A percentile compares a stretch with the other conserved stretches of the same genome.
Evolutionary conservation across 805 yeast species (phyloP).

Genomic region (Starmerella apicola): DNA sequence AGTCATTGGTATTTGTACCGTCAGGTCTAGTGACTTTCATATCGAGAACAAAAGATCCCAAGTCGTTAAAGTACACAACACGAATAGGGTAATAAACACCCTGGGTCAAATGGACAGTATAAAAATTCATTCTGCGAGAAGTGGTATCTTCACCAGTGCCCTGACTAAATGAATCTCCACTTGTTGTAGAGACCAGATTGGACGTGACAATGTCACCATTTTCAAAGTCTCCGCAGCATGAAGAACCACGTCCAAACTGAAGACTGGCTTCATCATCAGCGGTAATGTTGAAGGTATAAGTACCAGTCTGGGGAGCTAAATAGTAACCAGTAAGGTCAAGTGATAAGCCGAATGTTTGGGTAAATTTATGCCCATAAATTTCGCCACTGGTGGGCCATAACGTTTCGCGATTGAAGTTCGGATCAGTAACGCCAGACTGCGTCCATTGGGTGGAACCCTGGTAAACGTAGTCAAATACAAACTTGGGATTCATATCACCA

Average conservation of each 20-base stretch:
- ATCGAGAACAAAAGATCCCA: background rate
- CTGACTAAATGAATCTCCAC: too few species aligned
- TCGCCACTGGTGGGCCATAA: too few species aligned
- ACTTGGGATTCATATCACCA: background rate
- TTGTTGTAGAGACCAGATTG: background rate
- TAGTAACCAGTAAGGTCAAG: conserved; percentile 3
- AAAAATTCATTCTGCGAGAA: too few species aligned
- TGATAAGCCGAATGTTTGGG: background rate
- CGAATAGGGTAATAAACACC: conserved; percentile 8
- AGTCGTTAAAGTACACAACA: conserved; percentile 4
- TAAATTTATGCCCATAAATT: background rate
- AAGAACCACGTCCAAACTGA: conserved; percentile 3
- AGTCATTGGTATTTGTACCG: background rate
- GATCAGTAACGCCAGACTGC: background rate
- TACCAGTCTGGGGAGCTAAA: conserved; percentile 2
- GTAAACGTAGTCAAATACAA: background rate
- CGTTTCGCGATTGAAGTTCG: background rate
- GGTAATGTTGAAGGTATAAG: background rate
- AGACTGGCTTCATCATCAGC: conserved; percentile 6
- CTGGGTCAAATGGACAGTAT: background rate
- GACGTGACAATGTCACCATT: background rate
- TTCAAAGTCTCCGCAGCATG: conserved; percentile 7
- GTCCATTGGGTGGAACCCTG: too few species aligned
- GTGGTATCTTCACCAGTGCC: background rate
- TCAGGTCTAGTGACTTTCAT: conserved; percentile 1